phyloP scores from a whole-genome alignment of 306 rosid species.

The Sphenostylis stenocarpa region DNA sequence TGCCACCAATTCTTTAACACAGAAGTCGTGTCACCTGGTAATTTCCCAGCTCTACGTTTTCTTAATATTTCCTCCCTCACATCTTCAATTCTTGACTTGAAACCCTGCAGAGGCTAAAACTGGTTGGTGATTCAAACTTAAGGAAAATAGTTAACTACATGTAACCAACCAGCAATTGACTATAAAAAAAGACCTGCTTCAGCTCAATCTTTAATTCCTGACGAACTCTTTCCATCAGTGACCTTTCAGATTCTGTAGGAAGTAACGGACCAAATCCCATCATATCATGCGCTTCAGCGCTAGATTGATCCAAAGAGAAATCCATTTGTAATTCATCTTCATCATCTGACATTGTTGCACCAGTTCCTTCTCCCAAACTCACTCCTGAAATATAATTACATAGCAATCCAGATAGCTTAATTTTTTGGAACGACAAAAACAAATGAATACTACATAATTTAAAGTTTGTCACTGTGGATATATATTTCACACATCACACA shows the following conservation, averaged over 20 bases:
- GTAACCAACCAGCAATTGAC: not conserved
- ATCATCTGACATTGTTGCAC: constrained; percentile 98
- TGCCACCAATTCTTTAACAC: constrained; percentile 98
- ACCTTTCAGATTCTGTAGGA: constrained; percentile 95
- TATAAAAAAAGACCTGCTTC: constrained; percentile 71
- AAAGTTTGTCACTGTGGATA: not conserved
- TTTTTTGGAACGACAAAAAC: not conserved
- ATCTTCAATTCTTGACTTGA: constrained; percentile 96
- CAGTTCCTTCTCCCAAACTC: constrained; percentile 86
- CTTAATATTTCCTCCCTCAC: constrained; percentile 96
- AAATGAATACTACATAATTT: not conserved
- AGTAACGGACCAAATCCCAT: constrained; percentile 95
- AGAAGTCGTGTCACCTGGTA: constrained; percentile 96
- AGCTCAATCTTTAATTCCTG: constrained; percentile 96
- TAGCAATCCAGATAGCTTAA: not conserved
- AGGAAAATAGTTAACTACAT: not conserved
- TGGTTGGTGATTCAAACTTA: constrained; percentile 12
- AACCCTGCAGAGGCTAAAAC: constrained; percentile 54
- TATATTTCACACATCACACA: not conserved
- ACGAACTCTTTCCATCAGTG: constrained; percentile 95
- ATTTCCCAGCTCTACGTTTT: constrained; percentile 95
- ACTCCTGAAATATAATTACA: constrained; percentile 54
- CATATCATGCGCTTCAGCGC: constrained; percentile 75
- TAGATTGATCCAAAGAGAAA: constrained; percentile 72
- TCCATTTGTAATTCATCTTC: constrained; percentile 87